A percentile compares a stretch with the other conserved stretches of the same genome.
Conservation (phyloP, 805 yeast species). For the Sugiyamaella valdiviana region DNA sequence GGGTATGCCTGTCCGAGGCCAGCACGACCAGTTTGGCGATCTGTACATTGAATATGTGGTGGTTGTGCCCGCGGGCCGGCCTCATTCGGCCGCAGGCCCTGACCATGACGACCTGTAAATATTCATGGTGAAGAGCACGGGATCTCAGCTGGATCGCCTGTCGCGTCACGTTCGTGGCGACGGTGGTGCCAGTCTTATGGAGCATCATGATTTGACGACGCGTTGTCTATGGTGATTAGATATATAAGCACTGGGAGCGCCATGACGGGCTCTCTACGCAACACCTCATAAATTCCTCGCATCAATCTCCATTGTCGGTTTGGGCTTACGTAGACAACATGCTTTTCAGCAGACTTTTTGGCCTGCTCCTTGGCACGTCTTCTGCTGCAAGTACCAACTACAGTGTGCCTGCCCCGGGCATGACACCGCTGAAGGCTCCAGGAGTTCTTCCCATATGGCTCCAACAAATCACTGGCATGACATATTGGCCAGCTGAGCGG, state of each 20-base stretch:
- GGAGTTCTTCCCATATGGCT: slow-evolving; percentile 77
- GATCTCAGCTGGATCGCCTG: too few relatives aligned
- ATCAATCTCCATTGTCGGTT: neutral
- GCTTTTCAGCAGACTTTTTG: neutral
- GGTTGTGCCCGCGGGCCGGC: slow-evolving; percentile 24
- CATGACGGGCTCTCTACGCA: neutral
- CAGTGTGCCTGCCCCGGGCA: neutral
- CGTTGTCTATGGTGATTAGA: neutral
- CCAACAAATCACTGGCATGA: slow-evolving; percentile 61
- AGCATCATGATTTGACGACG: neutral
- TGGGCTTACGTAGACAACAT: neutral
- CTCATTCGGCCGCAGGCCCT: neutral
- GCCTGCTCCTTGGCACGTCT: neutral
- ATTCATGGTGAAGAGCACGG: neutral
- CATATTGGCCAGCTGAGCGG: slow-evolving; percentile 74
- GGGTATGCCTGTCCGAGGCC: slow-evolving; percentile 73
- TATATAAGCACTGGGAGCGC: neutral
- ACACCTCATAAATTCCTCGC: neutral
- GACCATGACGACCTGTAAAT: slow-evolving; percentile 9
- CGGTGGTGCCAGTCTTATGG: too few relatives aligned
- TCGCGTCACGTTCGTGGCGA: too few relatives aligned
- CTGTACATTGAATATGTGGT: slow-evolving; percentile 42
- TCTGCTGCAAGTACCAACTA: neutral
- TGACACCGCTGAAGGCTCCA: neutral
- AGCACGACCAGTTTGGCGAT: slow-evolving; percentile 45